These are phyloP conservation scores for Tanacetum coccineum DNA, from an alignment of 129 eudicot species.

Conservation along the genomic window DNA sequence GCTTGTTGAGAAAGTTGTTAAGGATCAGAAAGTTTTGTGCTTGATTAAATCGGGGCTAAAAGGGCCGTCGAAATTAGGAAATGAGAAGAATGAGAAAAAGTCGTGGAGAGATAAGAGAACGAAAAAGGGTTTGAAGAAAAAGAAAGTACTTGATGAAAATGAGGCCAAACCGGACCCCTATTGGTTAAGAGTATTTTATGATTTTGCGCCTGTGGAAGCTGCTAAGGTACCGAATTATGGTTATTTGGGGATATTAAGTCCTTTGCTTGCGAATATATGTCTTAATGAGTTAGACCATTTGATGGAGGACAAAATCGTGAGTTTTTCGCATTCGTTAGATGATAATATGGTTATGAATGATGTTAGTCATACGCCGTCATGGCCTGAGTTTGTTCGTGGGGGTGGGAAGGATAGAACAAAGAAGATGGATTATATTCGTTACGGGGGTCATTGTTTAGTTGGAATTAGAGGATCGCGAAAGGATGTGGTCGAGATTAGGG, in stretches of 20 bases:
- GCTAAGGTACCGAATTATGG: constrained; percentile 76
- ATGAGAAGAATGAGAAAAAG: constrained; percentile 14
- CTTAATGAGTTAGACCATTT: constrained; percentile 85
- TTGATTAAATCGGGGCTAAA: constrained; percentile 63
- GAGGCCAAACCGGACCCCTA: constrained; percentile 98
- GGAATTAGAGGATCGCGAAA: constrained; percentile 88
- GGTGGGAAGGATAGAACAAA: constrained; percentile 78
- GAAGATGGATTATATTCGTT: constrained; percentile 82
- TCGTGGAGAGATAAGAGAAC: constrained; percentile 32
- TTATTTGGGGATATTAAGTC: constrained; percentile 87
- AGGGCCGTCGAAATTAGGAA: constrained; percentile 17
- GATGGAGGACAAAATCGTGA: constrained; percentile 67
- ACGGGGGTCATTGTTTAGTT: constrained; percentile 85
- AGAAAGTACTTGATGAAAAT: constrained; percentile 61
- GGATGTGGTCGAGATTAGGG: constrained; percentile 70
- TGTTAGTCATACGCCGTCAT: constrained; percentile 64
- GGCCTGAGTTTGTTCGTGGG: constrained; percentile 98
- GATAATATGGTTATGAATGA: constrained; percentile 45
- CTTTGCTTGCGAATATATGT: constrained; percentile 75
- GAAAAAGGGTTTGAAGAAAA: constrained; percentile 54
- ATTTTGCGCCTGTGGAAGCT: constrained; percentile 94
- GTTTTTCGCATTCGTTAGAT: constrained; percentile 43
- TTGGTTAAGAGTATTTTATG: constrained; percentile 79
- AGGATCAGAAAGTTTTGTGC: constrained; percentile 68
- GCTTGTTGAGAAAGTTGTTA: constrained; percentile 57